phyloP scores from a whole-genome alignment of 2,329 filamentous ascomycete species.

The Dothistroma pini region DNA sequence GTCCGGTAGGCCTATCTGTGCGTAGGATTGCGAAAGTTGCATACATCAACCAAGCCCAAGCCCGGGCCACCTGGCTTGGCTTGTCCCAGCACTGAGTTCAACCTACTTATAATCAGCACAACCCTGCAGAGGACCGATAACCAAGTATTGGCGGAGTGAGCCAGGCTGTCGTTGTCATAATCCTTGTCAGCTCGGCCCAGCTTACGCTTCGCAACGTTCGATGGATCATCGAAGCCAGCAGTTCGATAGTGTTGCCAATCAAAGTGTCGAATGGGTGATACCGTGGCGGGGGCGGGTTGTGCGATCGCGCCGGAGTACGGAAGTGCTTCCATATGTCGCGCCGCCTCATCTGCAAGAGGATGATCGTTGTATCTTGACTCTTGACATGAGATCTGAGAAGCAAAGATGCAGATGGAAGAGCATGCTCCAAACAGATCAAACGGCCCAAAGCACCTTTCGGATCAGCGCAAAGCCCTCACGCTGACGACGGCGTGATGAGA shows the following conservation, averaged over 20 bases:
- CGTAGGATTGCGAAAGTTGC: no score
- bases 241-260: background rate
- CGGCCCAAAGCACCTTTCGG: background rate
- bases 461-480: no score
- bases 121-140: no score
- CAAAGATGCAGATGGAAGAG: no score
- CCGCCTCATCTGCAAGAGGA: background rate
- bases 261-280: background rate
- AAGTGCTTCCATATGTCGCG: no score
- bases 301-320: background rate
- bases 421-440: no score
- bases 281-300: background rate
- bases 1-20: no score
- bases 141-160: background rate
- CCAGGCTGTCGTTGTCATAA: background rate
- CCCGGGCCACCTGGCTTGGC: no score
- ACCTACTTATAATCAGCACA: no score
- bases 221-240: background rate
- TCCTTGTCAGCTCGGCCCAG: background rate
- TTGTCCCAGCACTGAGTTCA: no score
- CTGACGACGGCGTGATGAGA: no score
- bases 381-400: background rate
- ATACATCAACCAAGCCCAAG: no score
- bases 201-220: background rate
- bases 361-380: background rate